Evolutionary conservation across 1,284 basidiomycete genomes (phyloP).

Genomic region (Blastosporella zonata): DNA sequence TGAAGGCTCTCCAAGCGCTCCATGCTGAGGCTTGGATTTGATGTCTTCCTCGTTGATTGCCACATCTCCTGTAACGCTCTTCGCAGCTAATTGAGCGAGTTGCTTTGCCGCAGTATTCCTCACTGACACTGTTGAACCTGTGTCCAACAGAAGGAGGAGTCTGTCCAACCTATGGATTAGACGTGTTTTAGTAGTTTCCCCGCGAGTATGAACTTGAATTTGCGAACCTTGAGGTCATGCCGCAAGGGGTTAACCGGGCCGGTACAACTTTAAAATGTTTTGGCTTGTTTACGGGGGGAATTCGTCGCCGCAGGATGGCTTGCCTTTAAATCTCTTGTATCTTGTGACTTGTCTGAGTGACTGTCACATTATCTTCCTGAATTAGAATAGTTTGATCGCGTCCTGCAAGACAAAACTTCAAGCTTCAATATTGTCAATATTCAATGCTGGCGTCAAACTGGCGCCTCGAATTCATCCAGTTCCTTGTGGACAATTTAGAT

Average conservation of each 20-base stretch:
- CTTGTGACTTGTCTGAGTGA: conserved; percentile 20
- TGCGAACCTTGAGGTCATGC: conserved; percentile 65
- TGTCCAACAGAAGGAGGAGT: conserved; percentile 87
- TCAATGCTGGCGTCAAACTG: conserved; percentile 10
- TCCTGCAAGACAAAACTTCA: conserved; percentile 8
- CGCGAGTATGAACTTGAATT: conserved; percentile 2
- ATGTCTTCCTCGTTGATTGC: conserved; percentile 76
- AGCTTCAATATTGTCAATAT: conserved; percentile 3
- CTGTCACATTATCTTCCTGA: conserved; percentile 18
- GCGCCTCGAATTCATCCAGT: conserved; percentile 17
- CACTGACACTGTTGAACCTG: conserved; percentile 83
- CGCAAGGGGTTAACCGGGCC: conserved; percentile 38
- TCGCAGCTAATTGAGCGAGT: conserved; percentile 84
- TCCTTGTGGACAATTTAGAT: conserved; percentile 19
- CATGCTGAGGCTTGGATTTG: conserved; percentile 59
- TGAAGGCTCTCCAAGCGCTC: conserved; percentile 57
- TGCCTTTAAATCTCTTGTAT: conserved; percentile 41
- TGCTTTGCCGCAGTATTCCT: conserved; percentile 90
- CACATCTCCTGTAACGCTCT: conserved; percentile 79
- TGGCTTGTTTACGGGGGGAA: conserved; percentile 43
- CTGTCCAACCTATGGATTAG: conserved; percentile 72
- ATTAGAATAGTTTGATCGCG: conserved; percentile 15
- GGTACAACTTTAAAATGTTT: conserved; percentile 32
- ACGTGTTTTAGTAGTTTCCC: conserved; percentile 5
- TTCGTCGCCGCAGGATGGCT: conserved; percentile 28